Percentiles rank a stretch among this genome's conserved stretches.
Evolutionary conservation across 2,329 filamentous ascomycete species (phyloP).

Genomic region (Hypoxylon sp.): DNA sequence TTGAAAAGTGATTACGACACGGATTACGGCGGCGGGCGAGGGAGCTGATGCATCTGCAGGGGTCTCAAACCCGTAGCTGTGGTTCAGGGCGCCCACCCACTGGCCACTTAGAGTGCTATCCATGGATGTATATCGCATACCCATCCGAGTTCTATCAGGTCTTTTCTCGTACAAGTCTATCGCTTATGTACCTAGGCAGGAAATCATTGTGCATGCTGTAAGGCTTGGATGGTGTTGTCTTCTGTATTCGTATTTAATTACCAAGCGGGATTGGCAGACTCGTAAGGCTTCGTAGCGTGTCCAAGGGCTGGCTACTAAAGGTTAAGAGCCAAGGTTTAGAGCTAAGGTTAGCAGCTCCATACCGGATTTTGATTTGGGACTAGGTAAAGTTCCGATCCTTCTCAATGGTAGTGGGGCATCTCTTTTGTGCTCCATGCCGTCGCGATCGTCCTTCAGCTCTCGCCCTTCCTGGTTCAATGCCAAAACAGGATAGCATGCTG

Average conservation of each 20-base stretch:
- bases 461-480: conserved; percentile 11
- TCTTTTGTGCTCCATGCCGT: conserved; percentile 18
- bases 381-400: conserved; percentile 29
- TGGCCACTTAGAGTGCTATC: not conserved
- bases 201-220: too few relatives aligned
- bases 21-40: too few relatives aligned
- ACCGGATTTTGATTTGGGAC: conserved; percentile 15
- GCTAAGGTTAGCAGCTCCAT: conserved; percentile 17
- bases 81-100: not conserved
- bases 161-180: too few relatives aligned
- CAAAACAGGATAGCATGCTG: conserved; percentile 34
- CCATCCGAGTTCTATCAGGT: too few relatives aligned
- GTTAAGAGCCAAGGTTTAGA: too few relatives aligned
- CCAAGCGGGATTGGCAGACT: too few relatives aligned
- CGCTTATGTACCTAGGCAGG: too few relatives aligned
- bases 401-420: conserved; percentile 31
- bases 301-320: too few relatives aligned
- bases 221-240: too few relatives aligned
- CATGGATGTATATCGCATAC: too few relatives aligned
- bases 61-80: not conserved
- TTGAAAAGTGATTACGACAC: not conserved
- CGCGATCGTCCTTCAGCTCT: conserved; percentile 23
- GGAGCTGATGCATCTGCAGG: not conserved
- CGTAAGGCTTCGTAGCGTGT: too few relatives aligned
- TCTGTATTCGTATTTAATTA: too few relatives aligned